Percentiles rank a stretch among this genome's conserved stretches.
Evolutionary conservation across 495 filamentous ascomycete species (phyloP).

Genomic region (Usnea hakonensis): DNA sequence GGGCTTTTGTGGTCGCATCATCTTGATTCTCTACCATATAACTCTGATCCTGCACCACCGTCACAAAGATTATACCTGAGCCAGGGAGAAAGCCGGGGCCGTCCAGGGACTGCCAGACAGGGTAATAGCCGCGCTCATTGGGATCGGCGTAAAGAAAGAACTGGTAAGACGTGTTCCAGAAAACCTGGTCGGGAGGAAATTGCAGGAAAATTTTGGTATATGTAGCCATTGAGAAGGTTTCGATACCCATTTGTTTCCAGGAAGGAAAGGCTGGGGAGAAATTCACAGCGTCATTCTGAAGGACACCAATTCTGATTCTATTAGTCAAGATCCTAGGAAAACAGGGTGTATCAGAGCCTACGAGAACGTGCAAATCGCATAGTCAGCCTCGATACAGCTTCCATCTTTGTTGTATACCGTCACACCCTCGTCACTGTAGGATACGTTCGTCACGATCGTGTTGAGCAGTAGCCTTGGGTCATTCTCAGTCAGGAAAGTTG

Average conservation of each 20-base stretch:
- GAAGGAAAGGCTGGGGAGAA: constrained; percentile 55
- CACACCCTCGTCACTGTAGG: constrained; percentile 48
- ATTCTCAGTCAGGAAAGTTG: constrained; percentile 48
- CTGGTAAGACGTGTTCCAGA: constrained; percentile 61
- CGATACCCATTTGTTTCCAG: constrained; percentile 61
- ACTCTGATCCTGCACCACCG: constrained; percentile 53
- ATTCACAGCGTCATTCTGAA: constrained; percentile 54
- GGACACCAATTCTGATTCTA: constrained; percentile 47
- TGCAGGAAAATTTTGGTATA: constrained; percentile 77
- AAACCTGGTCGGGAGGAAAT: constrained; percentile 54
- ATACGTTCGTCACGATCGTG: constrained; percentile 51
- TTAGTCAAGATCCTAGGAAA: background rate
- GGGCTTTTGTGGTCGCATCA: constrained; percentile 50
- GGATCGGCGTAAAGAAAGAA: constrained; percentile 66
- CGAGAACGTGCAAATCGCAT: constrained; percentile 53
- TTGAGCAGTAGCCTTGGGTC: constrained; percentile 54
- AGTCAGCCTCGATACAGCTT: constrained; percentile 54
- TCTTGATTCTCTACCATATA: constrained; percentile 58
- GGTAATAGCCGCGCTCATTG: constrained; percentile 56
- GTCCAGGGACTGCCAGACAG: constrained; percentile 62
- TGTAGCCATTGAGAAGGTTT: constrained; percentile 62
- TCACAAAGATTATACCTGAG: constrained; percentile 63
- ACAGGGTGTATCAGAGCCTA: constrained; percentile 5
- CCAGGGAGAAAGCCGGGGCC: constrained; percentile 52
- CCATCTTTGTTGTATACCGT: constrained; percentile 49